Conservation (phyloP, 805 yeast genomes). For the Yueomyces sp. region DNA sequence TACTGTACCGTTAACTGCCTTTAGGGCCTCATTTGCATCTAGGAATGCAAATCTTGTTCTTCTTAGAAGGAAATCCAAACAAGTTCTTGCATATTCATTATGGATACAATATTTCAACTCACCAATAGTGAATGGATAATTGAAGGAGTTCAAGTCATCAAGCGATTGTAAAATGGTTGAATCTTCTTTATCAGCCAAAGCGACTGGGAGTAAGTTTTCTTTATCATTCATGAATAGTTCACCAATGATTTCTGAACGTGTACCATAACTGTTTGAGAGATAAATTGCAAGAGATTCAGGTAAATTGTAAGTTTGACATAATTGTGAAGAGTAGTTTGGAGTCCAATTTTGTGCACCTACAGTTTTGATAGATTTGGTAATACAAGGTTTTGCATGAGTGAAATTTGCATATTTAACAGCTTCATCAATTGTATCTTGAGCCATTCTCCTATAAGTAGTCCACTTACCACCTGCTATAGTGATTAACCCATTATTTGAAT, state of each 20-base stretch:
- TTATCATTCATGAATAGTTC: conserved; percentile 38
- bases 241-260: conserved; percentile 70
- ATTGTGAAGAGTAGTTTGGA: conserved; percentile 57
- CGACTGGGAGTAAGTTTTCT: conserved; percentile 48
- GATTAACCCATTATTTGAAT: conserved; percentile 60
- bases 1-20: conserved; percentile 73
- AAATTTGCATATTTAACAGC: conserved; percentile 39
- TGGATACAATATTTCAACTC: conserved; percentile 72
- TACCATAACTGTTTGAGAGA: conserved; percentile 78
- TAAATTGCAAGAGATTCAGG: conserved; percentile 69
- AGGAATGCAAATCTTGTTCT: conserved; percentile 87
- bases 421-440: conserved; percentile 79
- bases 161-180: conserved; percentile 10
- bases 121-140: conserved; percentile 81
- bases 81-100: conserved; percentile 79
- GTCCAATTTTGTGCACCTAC: conserved; percentile 78
- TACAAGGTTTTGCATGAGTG: conserved; percentile 26
- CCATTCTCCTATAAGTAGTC: conserved; percentile 98
- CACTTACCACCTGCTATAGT: conserved; percentile 96
- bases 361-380: conserved; percentile 36
- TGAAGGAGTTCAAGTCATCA: conserved; percentile 29
- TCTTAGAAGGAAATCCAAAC: conserved; percentile 82
- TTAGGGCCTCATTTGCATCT: conserved; percentile 72
- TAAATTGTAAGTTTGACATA: conserved; percentile 65
- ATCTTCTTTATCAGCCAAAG: conserved; percentile 35